Percentiles rank a stretch among this genome's conserved stretches.
Evolutionary conservation across 495 filamentous ascomycete genomes (phyloP).

Genomic region (Penicillium antarcticum): DNA sequence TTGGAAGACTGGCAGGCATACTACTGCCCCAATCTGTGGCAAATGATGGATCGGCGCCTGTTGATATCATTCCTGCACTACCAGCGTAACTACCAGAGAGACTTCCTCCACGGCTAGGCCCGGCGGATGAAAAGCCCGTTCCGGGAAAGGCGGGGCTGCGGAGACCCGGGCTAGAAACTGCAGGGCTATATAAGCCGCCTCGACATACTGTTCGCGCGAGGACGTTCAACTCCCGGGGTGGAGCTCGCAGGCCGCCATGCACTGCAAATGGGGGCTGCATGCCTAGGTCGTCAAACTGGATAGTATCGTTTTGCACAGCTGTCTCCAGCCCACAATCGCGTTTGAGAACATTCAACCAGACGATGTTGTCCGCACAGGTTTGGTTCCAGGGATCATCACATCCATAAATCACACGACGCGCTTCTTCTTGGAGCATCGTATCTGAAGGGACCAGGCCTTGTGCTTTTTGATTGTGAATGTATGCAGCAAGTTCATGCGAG

Average conservation of each 20-base stretch:
- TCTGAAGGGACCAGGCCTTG: constrained; percentile 56
- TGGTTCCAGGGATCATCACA: constrained; percentile 69
- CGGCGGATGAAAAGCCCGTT: constrained; percentile 35
- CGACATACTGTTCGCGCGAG: constrained; percentile 22
- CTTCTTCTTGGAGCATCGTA: constrained; percentile 59
- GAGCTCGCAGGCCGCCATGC: constrained; percentile 25
- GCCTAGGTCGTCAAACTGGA: constrained; percentile 34
- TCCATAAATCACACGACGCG: constrained; percentile 62
- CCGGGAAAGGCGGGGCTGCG: constrained; percentile 35
- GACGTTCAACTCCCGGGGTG: constrained; percentile 32
- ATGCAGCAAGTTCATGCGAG: constrained; percentile 56
- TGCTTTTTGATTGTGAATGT: constrained; percentile 44
- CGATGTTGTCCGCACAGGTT: constrained; percentile 63
- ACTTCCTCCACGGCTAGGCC: constrained; percentile 35
- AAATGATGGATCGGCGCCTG: constrained; percentile 25
- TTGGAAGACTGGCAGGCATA: neutral
- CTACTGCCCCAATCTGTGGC: constrained; percentile 41
- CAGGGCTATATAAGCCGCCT: constrained; percentile 26
- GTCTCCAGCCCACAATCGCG: constrained; percentile 54
- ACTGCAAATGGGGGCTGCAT: constrained; percentile 42
- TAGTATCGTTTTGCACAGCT: constrained; percentile 29
- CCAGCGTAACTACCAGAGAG: constrained; percentile 39
- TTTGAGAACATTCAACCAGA: constrained; percentile 66
- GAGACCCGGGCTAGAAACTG: constrained; percentile 30
- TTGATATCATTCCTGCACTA: constrained; percentile 32